Conservation (phyloP, 164 flowering plant species). For the Aristolochia fimbriata region DNA sequence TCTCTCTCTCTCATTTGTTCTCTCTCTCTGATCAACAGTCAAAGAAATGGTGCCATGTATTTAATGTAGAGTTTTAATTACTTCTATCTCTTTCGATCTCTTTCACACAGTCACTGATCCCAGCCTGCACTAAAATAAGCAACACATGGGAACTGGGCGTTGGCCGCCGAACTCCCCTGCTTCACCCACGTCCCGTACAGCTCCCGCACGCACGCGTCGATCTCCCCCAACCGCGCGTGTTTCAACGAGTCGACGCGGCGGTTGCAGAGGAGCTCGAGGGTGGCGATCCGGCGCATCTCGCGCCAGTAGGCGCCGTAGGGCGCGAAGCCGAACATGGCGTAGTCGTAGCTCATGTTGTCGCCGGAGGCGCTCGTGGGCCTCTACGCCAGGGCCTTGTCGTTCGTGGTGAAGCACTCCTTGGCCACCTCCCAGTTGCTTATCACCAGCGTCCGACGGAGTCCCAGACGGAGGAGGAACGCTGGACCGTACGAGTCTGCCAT, state of each 20-base stretch:
- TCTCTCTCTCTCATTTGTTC: too few relatives aligned
- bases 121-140: too few relatives aligned
- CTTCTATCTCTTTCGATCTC: too few relatives aligned
- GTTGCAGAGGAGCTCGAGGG: constrained; percentile 6
- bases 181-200: constrained; percentile 1
- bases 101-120: too few relatives aligned
- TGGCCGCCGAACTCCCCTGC: background rate
- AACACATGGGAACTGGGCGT: too few relatives aligned
- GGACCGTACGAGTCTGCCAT: constrained; percentile 17
- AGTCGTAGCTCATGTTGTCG: constrained; percentile 6
- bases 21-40: too few relatives aligned
- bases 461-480: constrained; percentile 8
- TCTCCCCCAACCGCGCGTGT: constrained; percentile 4
- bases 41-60: too few relatives aligned
- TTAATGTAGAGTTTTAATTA: too few relatives aligned
- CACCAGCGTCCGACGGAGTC: constrained; percentile 8
- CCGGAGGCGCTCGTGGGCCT: constrained; percentile 2
- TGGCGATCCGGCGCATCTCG: constrained; percentile 6
- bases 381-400: constrained; percentile 12
- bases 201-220: background rate
- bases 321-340: constrained; percentile 10
- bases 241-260: constrained; percentile 6
- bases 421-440: constrained; percentile 14
- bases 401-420: constrained; percentile 16
- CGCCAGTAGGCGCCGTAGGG: constrained; percentile 12